Evolutionary conservation across 768 basidiomycete genomes (phyloP).

Genomic region (Boletus eberwhitei): DNA sequence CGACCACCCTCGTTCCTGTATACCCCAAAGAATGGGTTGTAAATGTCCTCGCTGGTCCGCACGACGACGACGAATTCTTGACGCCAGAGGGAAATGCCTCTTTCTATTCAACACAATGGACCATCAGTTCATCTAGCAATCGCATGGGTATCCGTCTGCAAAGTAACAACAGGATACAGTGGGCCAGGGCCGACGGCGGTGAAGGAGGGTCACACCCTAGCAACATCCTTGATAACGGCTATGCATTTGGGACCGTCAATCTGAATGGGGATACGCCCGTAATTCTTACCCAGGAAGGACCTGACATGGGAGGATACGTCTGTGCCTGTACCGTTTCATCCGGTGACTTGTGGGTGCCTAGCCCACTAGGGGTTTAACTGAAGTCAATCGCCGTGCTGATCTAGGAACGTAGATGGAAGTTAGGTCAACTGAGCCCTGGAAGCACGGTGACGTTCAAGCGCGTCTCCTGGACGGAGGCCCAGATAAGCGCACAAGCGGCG

Average conservation of each 20-base stretch:
- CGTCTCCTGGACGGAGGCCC: slow-evolving; percentile 42
- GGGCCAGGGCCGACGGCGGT: slow-evolving; percentile 56
- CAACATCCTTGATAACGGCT: slow-evolving; percentile 64
- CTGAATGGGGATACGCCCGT: slow-evolving; percentile 71
- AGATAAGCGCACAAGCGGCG: slow-evolving; percentile 22
- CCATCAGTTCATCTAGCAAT: slow-evolving; percentile 54
- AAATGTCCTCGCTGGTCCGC: slow-evolving; percentile 58
- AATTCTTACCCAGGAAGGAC: slow-evolving; percentile 58
- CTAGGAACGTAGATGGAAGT: slow-evolving; percentile 52
- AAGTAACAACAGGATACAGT: slow-evolving; percentile 40
- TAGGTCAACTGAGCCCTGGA: slow-evolving; percentile 63
- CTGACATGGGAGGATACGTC: slow-evolving; percentile 62
- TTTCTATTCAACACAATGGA: slow-evolving; percentile 55
- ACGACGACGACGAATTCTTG: slow-evolving; percentile 57
- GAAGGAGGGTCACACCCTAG: slow-evolving; percentile 68
- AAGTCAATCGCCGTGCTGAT: not conserved
- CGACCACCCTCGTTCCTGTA: slow-evolving; percentile 34
- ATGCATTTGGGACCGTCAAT: slow-evolving; percentile 53
- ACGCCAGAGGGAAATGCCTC: slow-evolving; percentile 42
- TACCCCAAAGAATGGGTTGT: slow-evolving; percentile 52
- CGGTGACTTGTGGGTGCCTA: slow-evolving; percentile 43
- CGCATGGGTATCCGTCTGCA: slow-evolving; percentile 64
- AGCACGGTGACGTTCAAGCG: slow-evolving; percentile 50
- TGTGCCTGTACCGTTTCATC: slow-evolving; percentile 53
- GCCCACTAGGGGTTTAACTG: not conserved